Percentiles rank a stretch among this genome's conserved stretches.
phyloP scores from a whole-genome alignment of 306 rosid species.

The Crotalaria pallida region DNA sequence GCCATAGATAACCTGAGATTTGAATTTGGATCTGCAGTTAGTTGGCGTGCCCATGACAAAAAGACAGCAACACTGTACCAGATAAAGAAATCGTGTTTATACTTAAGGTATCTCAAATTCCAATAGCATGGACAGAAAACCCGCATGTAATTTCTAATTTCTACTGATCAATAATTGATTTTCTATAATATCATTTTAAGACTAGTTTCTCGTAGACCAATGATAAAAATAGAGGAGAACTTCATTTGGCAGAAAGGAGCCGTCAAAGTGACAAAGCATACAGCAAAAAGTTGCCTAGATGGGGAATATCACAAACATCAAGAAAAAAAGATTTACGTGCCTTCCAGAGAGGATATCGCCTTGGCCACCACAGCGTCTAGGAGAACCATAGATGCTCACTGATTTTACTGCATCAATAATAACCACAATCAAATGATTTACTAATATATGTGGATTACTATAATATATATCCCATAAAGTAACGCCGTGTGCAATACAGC shows the following conservation, averaged over 20 bases:
- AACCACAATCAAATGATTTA: constrained; percentile 12
- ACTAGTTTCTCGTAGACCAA: neutral
- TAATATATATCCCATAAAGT: neutral
- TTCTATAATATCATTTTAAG: neutral
- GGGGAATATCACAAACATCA: neutral
- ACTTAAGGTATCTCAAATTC: neutral
- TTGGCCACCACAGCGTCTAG: constrained; percentile 93
- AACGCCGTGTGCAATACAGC: neutral
- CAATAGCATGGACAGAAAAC: neutral
- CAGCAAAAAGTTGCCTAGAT: neutral
- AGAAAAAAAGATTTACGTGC: constrained; percentile 42
- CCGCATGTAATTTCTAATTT: constrained; percentile 4
- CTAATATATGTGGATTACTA: neutral
- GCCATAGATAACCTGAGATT: constrained; percentile 41
- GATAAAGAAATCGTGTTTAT: neutral
- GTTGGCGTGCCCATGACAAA: constrained; percentile 72
- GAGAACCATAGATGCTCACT: constrained; percentile 80
- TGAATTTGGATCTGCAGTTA: constrained; percentile 24
- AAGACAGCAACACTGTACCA: constrained; percentile 73
- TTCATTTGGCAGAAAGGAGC: neutral
- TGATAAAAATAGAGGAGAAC: neutral
- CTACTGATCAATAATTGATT: neutral
- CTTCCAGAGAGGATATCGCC: constrained; percentile 98
- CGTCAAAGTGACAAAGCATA: constrained; percentile 3
- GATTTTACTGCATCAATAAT: constrained; percentile 54